These are phyloP conservation scores for Phytophthora sp. DNA, from an alignment of 352 stramenopile species.

Conservation along the genomic window DNA sequence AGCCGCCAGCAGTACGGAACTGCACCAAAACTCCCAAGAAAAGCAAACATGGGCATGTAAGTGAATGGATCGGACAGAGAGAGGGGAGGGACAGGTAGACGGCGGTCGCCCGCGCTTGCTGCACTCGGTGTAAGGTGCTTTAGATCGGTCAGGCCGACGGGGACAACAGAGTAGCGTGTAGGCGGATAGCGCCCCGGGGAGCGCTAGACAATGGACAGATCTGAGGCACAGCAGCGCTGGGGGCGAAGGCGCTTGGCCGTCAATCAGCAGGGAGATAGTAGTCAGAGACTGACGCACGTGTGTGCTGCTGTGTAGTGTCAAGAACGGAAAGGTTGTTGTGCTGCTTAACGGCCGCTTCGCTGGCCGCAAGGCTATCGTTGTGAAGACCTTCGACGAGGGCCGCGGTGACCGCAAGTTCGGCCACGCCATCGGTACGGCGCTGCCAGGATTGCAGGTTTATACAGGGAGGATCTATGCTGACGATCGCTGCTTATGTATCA, in stretches of 20 bases:
- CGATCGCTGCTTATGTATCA: conserved; percentile 2
- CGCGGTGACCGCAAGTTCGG: conserved; percentile 96
- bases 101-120: conserved; percentile 2
- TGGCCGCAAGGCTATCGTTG: conserved; percentile 99
- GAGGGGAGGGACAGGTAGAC: background rate
- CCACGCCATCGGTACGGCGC: conserved; percentile 91
- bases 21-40: conserved; percentile 84
- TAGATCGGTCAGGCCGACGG: conserved; percentile 8
- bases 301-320: conserved; percentile 80
- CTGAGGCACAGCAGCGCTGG: conserved; percentile 6
- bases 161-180: conserved; percentile 1
- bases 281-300: conserved; percentile 18
- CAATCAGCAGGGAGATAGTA: conserved; percentile 1
- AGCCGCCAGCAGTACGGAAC: conserved; percentile 78
- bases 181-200: background rate
- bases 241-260: conserved; percentile 6
- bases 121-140: conserved; percentile 13
- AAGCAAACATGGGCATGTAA: conserved; percentile 88
- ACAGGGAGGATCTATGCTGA: conserved; percentile 1
- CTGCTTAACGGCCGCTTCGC: conserved; percentile 98
- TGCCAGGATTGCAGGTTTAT: conserved; percentile 2
- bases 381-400: conserved; percentile 98
- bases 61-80: conserved; percentile 34
- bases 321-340: conserved; percentile 99
- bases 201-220: conserved; percentile 18